Evolutionary conservation across 208 protist genomes (phyloP), one percentile per base, ranked within the genome.

Genomic region (Porcisia hertigi): DNA sequence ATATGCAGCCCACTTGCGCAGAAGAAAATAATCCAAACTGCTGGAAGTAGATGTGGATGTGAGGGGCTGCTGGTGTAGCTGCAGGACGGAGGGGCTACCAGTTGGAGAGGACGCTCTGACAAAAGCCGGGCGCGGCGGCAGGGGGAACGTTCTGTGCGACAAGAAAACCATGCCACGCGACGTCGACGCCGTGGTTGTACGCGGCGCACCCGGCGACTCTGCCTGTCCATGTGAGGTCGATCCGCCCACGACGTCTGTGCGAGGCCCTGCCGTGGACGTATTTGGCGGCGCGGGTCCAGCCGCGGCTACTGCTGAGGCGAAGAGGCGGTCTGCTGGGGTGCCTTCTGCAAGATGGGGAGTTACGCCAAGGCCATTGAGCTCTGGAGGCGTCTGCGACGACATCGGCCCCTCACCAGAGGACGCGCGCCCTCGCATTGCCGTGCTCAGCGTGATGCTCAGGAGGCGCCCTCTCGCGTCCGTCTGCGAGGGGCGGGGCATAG

Each of bases 1-100:
- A 39, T 82, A 84, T 11, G 76, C 76, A 12, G 47, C 34, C 72
- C 81, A 85, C 67, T 88, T 88, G 7, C 85, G 81, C 3, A 75
- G n/a, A 14, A 86, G 65, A 9, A 86, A 66, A 36, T 79, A 75
- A 47, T 76, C 70, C 30, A 88, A 79, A 52, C 72, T 73, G 47
- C 69, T 69, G 2, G 71, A 75, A 53, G 80, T 73, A 23, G 55
- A 69, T 20, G 43, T 75, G 55, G 64, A 72, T 30, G 69, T 9
- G 53, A 81, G 70, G 23, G 71, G 77, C 57, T 76, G 70, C 2
- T 69, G 71, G 12, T 43, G 45, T 1, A 71, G 65, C 36, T 54
- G 65, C 6, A 43, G 4, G 23, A 36, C 14, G 43, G 39, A 14
- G 18, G n/a, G 39, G 3, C 2, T 11, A 16, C 11, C 41, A 2